Evolutionary conservation across 352 stramenopile species (phyloP), one percentile per base, ranked within the genome.

Genomic region (Pythium aristosporum): DNA sequence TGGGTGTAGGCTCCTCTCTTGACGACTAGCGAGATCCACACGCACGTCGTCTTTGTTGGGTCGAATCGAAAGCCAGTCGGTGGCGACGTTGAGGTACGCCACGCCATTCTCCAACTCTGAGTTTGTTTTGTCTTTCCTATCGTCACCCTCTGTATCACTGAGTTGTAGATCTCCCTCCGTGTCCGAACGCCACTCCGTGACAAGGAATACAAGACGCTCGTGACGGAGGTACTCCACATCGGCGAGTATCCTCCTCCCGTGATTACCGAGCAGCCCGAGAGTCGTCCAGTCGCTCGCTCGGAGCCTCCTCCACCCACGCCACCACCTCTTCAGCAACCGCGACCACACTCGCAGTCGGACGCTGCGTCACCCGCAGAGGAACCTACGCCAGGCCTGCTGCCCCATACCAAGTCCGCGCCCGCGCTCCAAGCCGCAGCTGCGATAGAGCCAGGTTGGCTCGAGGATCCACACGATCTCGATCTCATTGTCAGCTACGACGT

Each of bases 401-500:
- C 43, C 10, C 55, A 52, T 21, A 34, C 32, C 5, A 36, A 10
- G 15, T 63, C 56, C 11, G 28, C 21, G 18, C 55, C 55, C 21
- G 55, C 37, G 11, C 28, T 51, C 41, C 7, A 39, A 30, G 39
- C 32, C 28, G 25, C 21, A 34, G 16, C n/a, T n/a, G 37, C 36
- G 13, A 37, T 23, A 9, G 25, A 37, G 28, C n/a, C 63, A 8
- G 68, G 72, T 9, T 69, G 57, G 13, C 16, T 60, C 7, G 74
- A 79, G 13, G 74, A 94, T 47, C 78, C 82, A 6, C 83, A 91
- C 42, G 64, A 85, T 65, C 54, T 89, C 12, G 83, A 92, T 66
- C 37, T 89, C 46, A 90, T 94, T 55, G 57, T 91, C 52, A 94
- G 85, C 72, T 94, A 94, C 72, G 85, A 94, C 57, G 83, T 94